Conservation (phyloP, 192 early-diverging fungal species). For the Coemansia sp. region DNA sequence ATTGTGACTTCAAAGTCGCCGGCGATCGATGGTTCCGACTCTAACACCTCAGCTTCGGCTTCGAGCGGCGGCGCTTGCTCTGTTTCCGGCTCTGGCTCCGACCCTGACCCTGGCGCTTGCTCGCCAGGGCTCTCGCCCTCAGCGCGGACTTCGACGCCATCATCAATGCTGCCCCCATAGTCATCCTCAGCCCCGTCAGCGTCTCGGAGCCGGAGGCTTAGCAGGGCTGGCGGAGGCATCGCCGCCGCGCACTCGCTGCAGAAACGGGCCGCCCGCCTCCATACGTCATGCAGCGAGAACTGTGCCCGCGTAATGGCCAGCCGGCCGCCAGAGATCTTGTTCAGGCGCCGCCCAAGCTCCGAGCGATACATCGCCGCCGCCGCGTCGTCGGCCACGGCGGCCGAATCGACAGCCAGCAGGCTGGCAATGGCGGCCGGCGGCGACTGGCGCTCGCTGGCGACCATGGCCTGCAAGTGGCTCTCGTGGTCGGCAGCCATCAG, state of each 20-base stretch:
- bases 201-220: neutral
- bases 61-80: too few species aligned
- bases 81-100: too few species aligned
- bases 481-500: conserved; percentile 32
- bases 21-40: neutral
- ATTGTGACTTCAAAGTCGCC: conserved; percentile 36
- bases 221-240: conserved; percentile 4
- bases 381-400: neutral
- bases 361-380: conserved; percentile 16
- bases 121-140: too few species aligned
- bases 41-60: neutral
- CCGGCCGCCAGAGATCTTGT: conserved; percentile 34
- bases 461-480: conserved; percentile 26
- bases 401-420: conserved; percentile 14
- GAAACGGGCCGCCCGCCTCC: conserved; percentile 12
- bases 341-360: conserved; percentile 27
- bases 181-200: too few species aligned
- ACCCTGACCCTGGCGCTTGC: too few species aligned
- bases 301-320: conserved; percentile 25
- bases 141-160: neutral
- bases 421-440: conserved; percentile 8
- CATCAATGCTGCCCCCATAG: too few species aligned
- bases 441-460: conserved; percentile 16
- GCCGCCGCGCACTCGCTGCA: conserved; percentile 6
- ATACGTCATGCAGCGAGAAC: conserved; percentile 10